Evolutionary conservation across 192 early-diverging fungal species (phyloP).

Genomic region (Piromyces finnis): DNA sequence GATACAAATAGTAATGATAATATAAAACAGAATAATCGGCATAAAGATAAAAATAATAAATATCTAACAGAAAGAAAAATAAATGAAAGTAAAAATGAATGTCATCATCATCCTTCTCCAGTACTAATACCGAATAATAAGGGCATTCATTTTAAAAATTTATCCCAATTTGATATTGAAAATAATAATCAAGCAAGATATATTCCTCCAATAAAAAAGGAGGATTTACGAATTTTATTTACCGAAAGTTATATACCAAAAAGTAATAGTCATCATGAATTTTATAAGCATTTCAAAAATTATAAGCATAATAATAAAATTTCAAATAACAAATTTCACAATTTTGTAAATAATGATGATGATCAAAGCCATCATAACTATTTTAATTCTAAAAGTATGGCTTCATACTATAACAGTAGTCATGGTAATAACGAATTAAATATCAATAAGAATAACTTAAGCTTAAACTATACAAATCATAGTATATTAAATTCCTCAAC

Average conservation of each 20-base stretch:
- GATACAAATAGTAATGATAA: too few species aligned
- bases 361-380: background rate
- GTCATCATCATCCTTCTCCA: background rate
- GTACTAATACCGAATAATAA: background rate
- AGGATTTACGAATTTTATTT: background rate
- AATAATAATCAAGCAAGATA: background rate
- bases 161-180: background rate
- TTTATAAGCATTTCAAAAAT: background rate
- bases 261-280: background rate
- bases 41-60: too few species aligned
- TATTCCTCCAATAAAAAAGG: background rate
- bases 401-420: background rate
- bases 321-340: background rate
- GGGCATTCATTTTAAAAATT: background rate
- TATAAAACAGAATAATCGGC: too few species aligned
- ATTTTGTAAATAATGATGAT: background rate
- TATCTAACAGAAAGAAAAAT: too few species aligned
- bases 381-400: background rate
- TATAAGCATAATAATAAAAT: background rate
- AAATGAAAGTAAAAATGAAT: background rate
- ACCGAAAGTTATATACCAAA: background rate
- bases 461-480: background rate
- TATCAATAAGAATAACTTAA: background rate
- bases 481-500: background rate
- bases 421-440: background rate